Evolutionary conservation across 768 basidiomycete species (phyloP), one percentile per base, ranked within the genome.

Genomic region (Pholiota microspora): DNA sequence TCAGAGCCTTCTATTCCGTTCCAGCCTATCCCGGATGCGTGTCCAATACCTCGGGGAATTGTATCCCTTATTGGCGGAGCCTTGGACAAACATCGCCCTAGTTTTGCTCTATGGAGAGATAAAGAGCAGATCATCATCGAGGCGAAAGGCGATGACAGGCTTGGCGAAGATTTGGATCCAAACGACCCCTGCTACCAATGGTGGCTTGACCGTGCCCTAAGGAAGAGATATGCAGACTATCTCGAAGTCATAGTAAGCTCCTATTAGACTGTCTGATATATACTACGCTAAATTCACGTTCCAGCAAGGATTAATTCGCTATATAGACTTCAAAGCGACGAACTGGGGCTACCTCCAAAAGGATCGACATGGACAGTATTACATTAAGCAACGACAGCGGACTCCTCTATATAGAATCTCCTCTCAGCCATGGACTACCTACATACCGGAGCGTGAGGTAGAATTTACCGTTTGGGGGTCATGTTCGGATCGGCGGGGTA

Each of bases 381-480:
- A 64, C 3, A 58, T 77, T 12, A 52, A 61, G 5, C 70, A 73
- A 52, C 66, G 61, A 52, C 66, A 62, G 25, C 48, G 67, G 32
- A 64, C 60, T 40, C 55, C 35, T 9, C 55, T 70, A 10, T 54
- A 31, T 13, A 58, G 45, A 29, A 59, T 76, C 23, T 62, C 67
- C 12, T 72, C 68, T 45, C 68, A 67, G 15, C 64, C 65, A 18
- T 77, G 73, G 72, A 71, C 69, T 1, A 68, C 67, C 28, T 56
- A 66, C 2, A 70, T 78, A 16, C 64, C 68, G 16, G 73, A 73
- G 45, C 62, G 61, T 8, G 76, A 78, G 18, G 61, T 79, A 10
- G 53, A 64, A 10, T 70, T 71, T 45, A 70, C 69, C 0, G 68
- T 68, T n/a, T 75, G 70, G 49, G 60, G 64, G 15, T 34, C 35